Evolutionary conservation across 371 early-diverging fungal species (phyloP), one percentile per base, ranked within the genome.

Genomic region (Mortierella sp.): DNA sequence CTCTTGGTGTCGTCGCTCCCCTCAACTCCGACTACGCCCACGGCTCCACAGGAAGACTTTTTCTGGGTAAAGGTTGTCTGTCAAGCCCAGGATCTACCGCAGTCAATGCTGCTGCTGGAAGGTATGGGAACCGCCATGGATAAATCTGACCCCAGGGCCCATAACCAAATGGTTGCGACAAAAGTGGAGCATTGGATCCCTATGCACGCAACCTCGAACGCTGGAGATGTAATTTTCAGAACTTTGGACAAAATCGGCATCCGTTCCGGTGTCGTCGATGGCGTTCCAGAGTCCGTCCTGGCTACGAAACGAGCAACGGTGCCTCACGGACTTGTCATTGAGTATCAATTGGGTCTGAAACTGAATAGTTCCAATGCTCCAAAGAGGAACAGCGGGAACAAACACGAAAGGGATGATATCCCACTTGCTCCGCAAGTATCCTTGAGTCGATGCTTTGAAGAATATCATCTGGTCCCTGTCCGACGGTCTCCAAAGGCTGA

Each of bases 1-100:
- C 53, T 75, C 15, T 42, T 48, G 24, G 23, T 49, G 17, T 19
- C 56, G 2, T 39, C 64, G 6, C 27, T 60, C 24, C 64, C 78
- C 6, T 27, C 78, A 7, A 65, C 70, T 6, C 62, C 66, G 26
- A 65, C 70, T 7, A 64, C 70, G 14, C 62, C 78, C 11, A 65
- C 66, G 11, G 32, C 75, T 15, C 68, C 75, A 8, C 70, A 70
- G 58, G 78, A 76, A 19, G 78, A 76, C 48, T 57, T 62, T 47
- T 69, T 76, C 54, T 76, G 78, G 78, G 70, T 76, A 30, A 76
- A 76, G 49, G 70, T 76, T 23, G 58, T 76, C 31, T 76, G 78
- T 17, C 70, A 65, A 43, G 78, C 78, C 8, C 78, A 76, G 55
- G 78, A 76, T 49, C 58, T 76, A 14, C 78, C 78, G 1, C 60